Evolutionary conservation across 805 yeast genomes (phyloP), one percentile per base, ranked within the genome.

Genomic region (Metschnikowia baotianmanensis): DNA sequence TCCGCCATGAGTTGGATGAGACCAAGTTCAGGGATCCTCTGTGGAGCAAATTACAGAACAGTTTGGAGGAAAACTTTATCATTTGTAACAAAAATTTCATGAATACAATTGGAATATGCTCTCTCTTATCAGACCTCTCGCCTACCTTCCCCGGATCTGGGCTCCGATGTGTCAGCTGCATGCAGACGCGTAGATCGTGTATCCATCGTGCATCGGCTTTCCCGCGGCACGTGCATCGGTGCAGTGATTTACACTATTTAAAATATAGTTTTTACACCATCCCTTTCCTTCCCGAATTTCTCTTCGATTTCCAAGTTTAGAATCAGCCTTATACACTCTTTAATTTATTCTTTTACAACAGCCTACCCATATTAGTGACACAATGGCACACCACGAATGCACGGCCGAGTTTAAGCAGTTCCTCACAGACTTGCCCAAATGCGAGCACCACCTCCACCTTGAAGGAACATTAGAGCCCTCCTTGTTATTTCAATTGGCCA

Each of bases 391-490:
- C 11, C 42, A 36, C 46, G 38, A 28, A 9, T 50, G 55, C 38
- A 32, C 50, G 28, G 43, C 39, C 20, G 51, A 64, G 38, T 70
- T 74, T 70, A 64, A 63, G 40, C 43, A 33, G 31, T 85, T 84
- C 60, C 71, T 85, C 35, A 67, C 62, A 29, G 91, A 82, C 51
- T 68, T 86, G 36, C 95, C 95, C 43, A 86, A 86, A 62, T 86
- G 93, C 67, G 95, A 86, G 61, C 91, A 86, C 59, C 95, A 86
- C 58, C 77, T 86, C 46, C 95, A 86, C 62, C 60, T 86, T 32
- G 95, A 86, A 67, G 95, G 95, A 24, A 84, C 95, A 29, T 61
- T 86, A 41, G 85, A 82, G 46, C 93, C 95, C n/a, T 77, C 77
- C 35, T 71, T 85, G 26, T 66, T 86, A 43, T 83, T 84, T 62